A percentile compares a stretch with the other conserved stretches of the same genome.
Evolutionary conservation across 176 grass and related monocot species (phyloP).

Genomic region (Carex parvula): DNA sequence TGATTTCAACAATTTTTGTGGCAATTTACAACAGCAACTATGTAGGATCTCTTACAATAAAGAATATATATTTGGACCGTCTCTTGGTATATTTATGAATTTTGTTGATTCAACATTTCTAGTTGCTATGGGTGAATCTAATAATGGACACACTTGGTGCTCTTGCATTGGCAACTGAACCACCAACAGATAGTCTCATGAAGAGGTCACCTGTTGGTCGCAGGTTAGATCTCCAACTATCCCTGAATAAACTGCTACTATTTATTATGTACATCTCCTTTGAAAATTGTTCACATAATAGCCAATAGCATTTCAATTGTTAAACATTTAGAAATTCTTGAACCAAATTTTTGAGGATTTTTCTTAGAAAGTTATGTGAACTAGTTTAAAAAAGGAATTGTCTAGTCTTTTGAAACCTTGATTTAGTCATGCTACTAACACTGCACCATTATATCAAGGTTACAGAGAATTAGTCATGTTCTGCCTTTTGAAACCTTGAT

Average conservation of each 20-base stretch:
- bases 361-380: background rate
- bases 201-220: conserved; percentile 64
- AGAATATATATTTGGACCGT: too few species aligned
- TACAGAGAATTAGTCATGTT: background rate
- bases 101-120: conserved; percentile 28
- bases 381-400: background rate
- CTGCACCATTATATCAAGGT: background rate
- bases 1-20: background rate
- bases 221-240: conserved; percentile 38
- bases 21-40: background rate
- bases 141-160: conserved; percentile 99
- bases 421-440: too few species aligned
- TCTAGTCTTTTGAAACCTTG: background rate
- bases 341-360: background rate
- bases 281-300: background rate
- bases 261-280: background rate
- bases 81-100: conserved; percentile 12
- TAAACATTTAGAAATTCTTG: background rate
- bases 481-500: background rate
- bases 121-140: conserved; percentile 99
- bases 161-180: conserved; percentile 95
- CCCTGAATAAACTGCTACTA: background rate
- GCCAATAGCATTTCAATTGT: background rate
- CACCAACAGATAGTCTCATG: conserved; percentile 85
- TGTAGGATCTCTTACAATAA: background rate